Conservation (phyloP, 164 flowering plant species). For the Saururus chinensis region DNA sequence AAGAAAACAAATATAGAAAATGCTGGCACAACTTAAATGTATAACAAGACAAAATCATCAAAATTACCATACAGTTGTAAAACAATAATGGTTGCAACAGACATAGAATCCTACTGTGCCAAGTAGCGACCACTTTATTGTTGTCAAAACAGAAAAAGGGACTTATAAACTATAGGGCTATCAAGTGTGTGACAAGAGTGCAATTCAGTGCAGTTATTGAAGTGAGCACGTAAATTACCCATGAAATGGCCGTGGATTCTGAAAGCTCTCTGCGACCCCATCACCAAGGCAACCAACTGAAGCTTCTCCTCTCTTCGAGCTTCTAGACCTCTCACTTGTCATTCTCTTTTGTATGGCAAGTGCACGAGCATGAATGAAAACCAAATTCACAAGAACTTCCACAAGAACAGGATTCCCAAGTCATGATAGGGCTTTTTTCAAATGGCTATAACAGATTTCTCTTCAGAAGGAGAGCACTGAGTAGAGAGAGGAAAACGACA, state of each 20-base stretch:
- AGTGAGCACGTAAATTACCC: conserved; percentile 34
- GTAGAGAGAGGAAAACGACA: conserved; percentile 4
- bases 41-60: too few species aligned
- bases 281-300: conserved; percentile 12
- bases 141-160: too few species aligned
- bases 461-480: conserved; percentile 7
- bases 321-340: conserved; percentile 38
- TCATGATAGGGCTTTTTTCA: conserved; percentile 26
- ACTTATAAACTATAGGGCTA: neutral
- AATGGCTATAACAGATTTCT: conserved; percentile 5
- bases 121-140: too few species aligned
- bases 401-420: conserved; percentile 25
- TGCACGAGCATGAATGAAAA: conserved; percentile 34
- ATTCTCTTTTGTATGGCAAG: conserved; percentile 27
- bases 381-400: conserved; percentile 22
- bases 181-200: neutral
- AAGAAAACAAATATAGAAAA: too few species aligned
- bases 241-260: conserved; percentile 37
- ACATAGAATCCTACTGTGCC: too few species aligned
- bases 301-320: conserved; percentile 12
- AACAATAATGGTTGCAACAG: too few species aligned
- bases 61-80: too few species aligned
- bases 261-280: conserved; percentile 25
- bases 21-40: neutral
- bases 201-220: neutral